A percentile compares a stretch with the other conserved stretches of the same genome.
Conservation (phyloP, 2,329 filamentous ascomycete genomes). For the Domatiomyces catenatus region DNA sequence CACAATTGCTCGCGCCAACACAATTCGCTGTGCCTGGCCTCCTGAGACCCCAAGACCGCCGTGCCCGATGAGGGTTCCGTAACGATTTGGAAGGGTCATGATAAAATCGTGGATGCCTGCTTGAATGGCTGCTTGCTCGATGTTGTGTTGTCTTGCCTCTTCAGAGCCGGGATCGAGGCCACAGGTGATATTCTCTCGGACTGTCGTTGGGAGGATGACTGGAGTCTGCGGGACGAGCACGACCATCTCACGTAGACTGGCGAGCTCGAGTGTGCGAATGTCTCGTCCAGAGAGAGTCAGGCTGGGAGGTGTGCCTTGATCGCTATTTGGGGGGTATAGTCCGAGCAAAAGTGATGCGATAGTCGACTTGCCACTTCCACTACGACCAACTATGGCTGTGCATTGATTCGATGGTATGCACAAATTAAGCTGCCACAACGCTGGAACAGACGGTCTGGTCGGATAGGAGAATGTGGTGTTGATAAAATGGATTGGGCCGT, state of each 20-base stretch:
- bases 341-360: slow-evolving; percentile 59
- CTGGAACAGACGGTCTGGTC: slow-evolving; percentile 33
- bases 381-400: slow-evolving; percentile 66
- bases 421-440: slow-evolving; percentile 53
- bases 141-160: slow-evolving; percentile 30
- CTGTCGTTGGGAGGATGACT: slow-evolving; percentile 38
- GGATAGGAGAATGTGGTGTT: slow-evolving; percentile 60
- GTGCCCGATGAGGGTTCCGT: slow-evolving; percentile 60
- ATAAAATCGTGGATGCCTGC: slow-evolving; percentile 62
- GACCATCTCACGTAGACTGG: slow-evolving; percentile 44
- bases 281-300: slow-evolving; percentile 44
- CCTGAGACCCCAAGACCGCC: slow-evolving; percentile 60
- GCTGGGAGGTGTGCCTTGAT: slow-evolving; percentile 21
- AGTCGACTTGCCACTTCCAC: slow-evolving; percentile 85
- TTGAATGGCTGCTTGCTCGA: slow-evolving; percentile 40
- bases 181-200: slow-evolving; percentile 51
- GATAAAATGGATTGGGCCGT: slow-evolving; percentile 43
- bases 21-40: slow-evolving; percentile 68
- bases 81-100: slow-evolving; percentile 51
- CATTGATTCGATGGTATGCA: slow-evolving; percentile 47
- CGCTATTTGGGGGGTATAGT: slow-evolving; percentile 40
- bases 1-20: slow-evolving; percentile 63
- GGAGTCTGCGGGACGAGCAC: slow-evolving; percentile 48
- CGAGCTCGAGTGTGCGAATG: slow-evolving; percentile 44
- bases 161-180: slow-evolving; percentile 46